Evolutionary conservation across 2,329 filamentous ascomycete species (phyloP).

Genomic region (Pezicula radicicola): DNA sequence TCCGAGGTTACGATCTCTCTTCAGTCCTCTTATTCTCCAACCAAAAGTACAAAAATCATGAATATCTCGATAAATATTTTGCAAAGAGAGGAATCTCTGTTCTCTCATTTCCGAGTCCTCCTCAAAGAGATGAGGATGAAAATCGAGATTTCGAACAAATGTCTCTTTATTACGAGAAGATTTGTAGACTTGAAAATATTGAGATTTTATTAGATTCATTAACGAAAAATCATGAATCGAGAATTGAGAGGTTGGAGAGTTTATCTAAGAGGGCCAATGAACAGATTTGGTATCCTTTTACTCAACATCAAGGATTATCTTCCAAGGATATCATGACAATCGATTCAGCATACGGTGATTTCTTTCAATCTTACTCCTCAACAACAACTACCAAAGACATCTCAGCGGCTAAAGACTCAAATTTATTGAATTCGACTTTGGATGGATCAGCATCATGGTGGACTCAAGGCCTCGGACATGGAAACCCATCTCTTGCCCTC

Average conservation of each 20-base stretch:
- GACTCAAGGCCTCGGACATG: conserved; percentile 85
- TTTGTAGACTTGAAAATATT: conserved; percentile 37
- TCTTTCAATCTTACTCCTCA: conserved; percentile 60
- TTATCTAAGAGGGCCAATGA: conserved; percentile 60
- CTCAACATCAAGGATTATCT: conserved; percentile 67
- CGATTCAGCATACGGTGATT: conserved; percentile 77
- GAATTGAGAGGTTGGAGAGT: conserved; percentile 55
- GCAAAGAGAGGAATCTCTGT: conserved; percentile 53
- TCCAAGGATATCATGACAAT: conserved; percentile 67
- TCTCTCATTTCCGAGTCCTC: conserved; percentile 56
- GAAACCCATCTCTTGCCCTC: conserved; percentile 67
- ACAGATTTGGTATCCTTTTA: conserved; percentile 84
- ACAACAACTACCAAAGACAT: conserved; percentile 4
- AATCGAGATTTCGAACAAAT: conserved; percentile 54
- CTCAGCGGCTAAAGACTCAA: conserved; percentile 4
- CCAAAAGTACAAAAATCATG: conserved; percentile 62
- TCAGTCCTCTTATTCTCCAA: conserved; percentile 68
- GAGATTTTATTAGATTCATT: conserved; percentile 48
- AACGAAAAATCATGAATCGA: conserved; percentile 47
- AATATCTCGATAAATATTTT: conserved; percentile 69
- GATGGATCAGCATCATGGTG: conserved; percentile 89
- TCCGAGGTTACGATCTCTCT: conserved; percentile 78
- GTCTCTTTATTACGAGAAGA: conserved; percentile 58
- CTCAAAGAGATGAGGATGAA: conserved; percentile 35
- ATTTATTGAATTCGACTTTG: conserved; percentile 62